Evolutionary conservation across 345 rosid species (phyloP).

Genomic region (Hypericum perforatum): DNA sequence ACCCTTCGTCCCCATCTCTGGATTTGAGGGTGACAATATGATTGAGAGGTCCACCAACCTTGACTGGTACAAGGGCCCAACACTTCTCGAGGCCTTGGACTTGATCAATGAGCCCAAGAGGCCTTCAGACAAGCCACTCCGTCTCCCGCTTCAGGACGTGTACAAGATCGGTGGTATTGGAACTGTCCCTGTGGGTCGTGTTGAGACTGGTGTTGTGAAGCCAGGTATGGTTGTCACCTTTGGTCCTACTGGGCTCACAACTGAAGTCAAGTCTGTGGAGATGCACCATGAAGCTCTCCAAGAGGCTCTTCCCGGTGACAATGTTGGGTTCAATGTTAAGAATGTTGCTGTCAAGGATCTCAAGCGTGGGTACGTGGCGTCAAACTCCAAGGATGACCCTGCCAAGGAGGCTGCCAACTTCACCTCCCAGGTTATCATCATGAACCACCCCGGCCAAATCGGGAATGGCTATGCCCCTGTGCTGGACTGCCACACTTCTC

Average conservation of each 20-base stretch:
- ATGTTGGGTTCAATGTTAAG: slow-evolving; percentile 78
- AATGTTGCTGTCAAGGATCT: slow-evolving; percentile 83
- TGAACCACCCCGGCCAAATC: slow-evolving; percentile 92
- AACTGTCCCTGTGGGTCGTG: slow-evolving; percentile 10
- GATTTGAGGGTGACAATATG: slow-evolving; percentile 7
- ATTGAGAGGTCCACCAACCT: too few relatives aligned
- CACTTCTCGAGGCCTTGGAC: too few relatives aligned
- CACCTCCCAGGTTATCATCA: slow-evolving; percentile 82
- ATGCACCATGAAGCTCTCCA: slow-evolving; percentile 82
- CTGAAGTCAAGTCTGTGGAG: slow-evolving; percentile 90
- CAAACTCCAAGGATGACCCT: slow-evolving; percentile 86
- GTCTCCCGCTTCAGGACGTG: too few relatives aligned
- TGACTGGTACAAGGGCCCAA: too few relatives aligned
- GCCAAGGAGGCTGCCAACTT: slow-evolving; percentile 71
- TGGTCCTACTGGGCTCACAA: slow-evolving; percentile 63
- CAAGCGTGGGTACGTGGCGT: slow-evolving; percentile 72
- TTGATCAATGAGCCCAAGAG: too few relatives aligned
- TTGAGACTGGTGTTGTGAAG: slow-evolving; percentile 64
- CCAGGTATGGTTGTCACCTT: slow-evolving; percentile 77
- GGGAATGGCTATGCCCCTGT: slow-evolving; percentile 86
- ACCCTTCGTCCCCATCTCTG: slow-evolving; percentile 12
- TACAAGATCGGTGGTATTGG: too few relatives aligned
- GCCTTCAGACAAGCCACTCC: too few relatives aligned
- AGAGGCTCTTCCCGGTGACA: slow-evolving; percentile 78
- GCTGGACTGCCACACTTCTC: slow-evolving; percentile 76